These are phyloP conservation scores for Ensete glaucum DNA, from an alignment of 176 grass and related monocot genomes.

Conservation along the genomic window DNA sequence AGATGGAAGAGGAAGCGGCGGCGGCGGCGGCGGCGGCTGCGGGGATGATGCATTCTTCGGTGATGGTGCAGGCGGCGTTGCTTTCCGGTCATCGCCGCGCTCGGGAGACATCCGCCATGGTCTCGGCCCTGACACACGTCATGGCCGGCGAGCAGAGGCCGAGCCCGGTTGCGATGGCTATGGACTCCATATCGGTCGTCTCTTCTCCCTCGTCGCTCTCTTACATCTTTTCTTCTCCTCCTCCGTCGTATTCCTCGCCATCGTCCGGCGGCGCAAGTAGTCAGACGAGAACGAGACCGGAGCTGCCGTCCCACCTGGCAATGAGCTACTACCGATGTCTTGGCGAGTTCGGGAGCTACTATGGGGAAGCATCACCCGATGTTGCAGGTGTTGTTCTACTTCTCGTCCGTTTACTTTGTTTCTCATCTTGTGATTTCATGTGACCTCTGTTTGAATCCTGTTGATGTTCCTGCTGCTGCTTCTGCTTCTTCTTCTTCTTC, in stretches of 20 bases:
- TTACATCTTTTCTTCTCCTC: too few species aligned
- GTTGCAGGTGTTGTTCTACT: neutral
- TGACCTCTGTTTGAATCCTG: too few species aligned
- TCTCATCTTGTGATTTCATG: neutral
- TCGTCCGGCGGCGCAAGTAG: neutral
- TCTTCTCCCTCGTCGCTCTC: neutral
- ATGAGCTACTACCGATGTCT: neutral
- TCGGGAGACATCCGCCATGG: slow-evolving; percentile 59
- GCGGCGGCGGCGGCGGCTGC: too few species aligned
- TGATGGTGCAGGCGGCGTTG: neutral
- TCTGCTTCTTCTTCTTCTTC: neutral
- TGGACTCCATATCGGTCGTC: neutral
- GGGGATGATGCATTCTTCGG: too few species aligned
- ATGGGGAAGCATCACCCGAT: neutral
- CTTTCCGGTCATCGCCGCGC: slow-evolving; percentile 37
- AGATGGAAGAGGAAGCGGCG: too few species aligned
- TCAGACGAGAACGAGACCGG: neutral
- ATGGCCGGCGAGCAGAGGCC: slow-evolving; percentile 19
- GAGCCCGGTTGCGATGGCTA: neutral
- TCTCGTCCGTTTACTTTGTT: neutral
- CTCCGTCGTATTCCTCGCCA: neutral
- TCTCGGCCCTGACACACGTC: slow-evolving; percentile 61
- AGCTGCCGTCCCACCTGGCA: neutral
- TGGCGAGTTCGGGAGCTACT: neutral
- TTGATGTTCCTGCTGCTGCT: neutral